A percentile compares a stretch with the other conserved stretches of the same genome.
Conservation (phyloP, 164 flowering plant species). For the Santalum album region DNA sequence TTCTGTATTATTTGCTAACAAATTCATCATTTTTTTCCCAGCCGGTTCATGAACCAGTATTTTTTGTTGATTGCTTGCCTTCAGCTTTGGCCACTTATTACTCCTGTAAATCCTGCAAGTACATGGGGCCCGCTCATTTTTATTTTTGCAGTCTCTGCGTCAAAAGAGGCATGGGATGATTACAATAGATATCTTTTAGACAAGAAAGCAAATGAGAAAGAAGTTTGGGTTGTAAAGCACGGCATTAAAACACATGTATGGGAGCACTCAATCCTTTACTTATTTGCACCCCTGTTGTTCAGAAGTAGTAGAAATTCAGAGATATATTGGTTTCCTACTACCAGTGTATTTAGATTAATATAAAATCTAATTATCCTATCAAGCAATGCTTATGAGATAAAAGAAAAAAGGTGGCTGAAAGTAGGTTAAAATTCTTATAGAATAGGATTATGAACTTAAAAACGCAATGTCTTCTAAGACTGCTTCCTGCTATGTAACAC, state of each 20-base stretch:
- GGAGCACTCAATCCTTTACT: no score
- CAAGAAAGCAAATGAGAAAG: slow-evolving; percentile 95
- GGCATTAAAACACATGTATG: slow-evolving; percentile 75
- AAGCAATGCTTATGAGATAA: no score
- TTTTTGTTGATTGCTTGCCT: slow-evolving; percentile 98
- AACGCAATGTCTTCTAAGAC: no score
- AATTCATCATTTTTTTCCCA: slow-evolving; percentile 25
- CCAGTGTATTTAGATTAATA: no score
- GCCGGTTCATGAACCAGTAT: slow-evolving; percentile 99
- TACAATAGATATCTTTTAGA: slow-evolving; percentile 92
- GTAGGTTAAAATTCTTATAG: no score
- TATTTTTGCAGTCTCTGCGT: slow-evolving; percentile 95
- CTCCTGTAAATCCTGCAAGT: slow-evolving; percentile 99
- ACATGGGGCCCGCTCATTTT: slow-evolving; percentile 99
- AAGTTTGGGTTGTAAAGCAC: slow-evolving; percentile 83
- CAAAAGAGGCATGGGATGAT: slow-evolving; percentile 99
- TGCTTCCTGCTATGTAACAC: no score
- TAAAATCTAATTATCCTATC: no score
- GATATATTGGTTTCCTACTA: no score
- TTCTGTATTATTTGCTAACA: slow-evolving; percentile 7
- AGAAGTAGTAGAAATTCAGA: no score
- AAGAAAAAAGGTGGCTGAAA: no score
- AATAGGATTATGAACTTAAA: no score
- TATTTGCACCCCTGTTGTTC: no score
- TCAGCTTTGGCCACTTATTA: slow-evolving; percentile 99